phyloP scores from a whole-genome alignment of 106 monocot genomes.

The Xerophyta viscosa region DNA sequence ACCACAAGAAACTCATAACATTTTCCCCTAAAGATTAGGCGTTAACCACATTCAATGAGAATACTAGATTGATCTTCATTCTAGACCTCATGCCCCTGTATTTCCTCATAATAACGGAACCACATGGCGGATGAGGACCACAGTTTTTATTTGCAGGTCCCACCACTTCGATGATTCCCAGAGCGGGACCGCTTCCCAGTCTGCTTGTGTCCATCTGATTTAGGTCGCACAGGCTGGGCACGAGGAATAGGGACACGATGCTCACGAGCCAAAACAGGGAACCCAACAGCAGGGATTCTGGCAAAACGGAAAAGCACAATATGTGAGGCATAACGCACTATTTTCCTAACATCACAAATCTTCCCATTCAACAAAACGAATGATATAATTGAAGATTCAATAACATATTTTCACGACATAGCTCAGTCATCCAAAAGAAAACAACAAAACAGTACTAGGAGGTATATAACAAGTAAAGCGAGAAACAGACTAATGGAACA shows the following conservation, averaged over 20 bases:
- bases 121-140: background rate
- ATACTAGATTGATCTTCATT: conserved; percentile 33
- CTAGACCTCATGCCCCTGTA: conserved; percentile 46
- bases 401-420: too few relatives aligned
- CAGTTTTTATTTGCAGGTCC: conserved; percentile 9
- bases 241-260: conserved; percentile 60
- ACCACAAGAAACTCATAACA: background rate
- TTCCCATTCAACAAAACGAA: too few relatives aligned
- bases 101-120: conserved; percentile 23
- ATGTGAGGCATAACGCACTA: too few relatives aligned
- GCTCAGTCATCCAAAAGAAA: too few relatives aligned
- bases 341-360: too few relatives aligned
- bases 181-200: conserved; percentile 37
- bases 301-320: too few relatives aligned
- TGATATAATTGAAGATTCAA: background rate
- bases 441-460: too few relatives aligned
- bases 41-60: conserved; percentile 14
- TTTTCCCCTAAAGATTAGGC: background rate
- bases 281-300: conserved; percentile 86
- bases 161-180: conserved; percentile 10
- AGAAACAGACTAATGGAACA: too few relatives aligned
- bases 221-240: conserved; percentile 21
- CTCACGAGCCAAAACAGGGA: conserved; percentile 73
- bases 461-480: too few relatives aligned
- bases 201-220: conserved; percentile 16